Conservation (phyloP, 257 asterid species). For the Catharanthus roseus region DNA sequence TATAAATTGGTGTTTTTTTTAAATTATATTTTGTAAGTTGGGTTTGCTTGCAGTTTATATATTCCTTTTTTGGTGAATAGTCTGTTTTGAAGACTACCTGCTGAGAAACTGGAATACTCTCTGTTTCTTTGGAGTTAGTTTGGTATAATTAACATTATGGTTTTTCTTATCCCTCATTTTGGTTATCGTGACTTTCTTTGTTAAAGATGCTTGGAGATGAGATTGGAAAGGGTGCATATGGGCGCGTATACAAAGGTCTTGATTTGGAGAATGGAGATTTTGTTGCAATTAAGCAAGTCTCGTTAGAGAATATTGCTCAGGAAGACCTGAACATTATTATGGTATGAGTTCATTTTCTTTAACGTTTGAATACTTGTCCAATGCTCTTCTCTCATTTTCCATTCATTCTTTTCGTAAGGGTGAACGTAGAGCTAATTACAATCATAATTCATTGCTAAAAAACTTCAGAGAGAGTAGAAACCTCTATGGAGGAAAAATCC, state of each 20-base stretch:
- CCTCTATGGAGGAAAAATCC: background rate
- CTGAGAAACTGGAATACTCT: background rate
- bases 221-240: constrained; percentile 98
- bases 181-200: background rate
- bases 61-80: background rate
- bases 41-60: background rate
- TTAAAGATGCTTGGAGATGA: constrained; percentile 93
- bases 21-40: background rate
- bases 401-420: background rate
- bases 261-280: constrained; percentile 97
- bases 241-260: constrained; percentile 96
- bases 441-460: background rate
- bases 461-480: background rate
- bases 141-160: background rate
- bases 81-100: background rate
- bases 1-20: background rate
- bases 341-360: constrained; percentile 29
- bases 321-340: constrained; percentile 83
- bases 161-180: background rate
- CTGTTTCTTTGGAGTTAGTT: background rate
- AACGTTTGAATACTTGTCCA: background rate
- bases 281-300: constrained; percentile 96
- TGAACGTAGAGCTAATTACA: background rate
- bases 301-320: constrained; percentile 88
- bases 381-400: background rate